Conservation (phyloP, 495 filamentous ascomycete species). For the Aspergillus heteromorphus region DNA sequence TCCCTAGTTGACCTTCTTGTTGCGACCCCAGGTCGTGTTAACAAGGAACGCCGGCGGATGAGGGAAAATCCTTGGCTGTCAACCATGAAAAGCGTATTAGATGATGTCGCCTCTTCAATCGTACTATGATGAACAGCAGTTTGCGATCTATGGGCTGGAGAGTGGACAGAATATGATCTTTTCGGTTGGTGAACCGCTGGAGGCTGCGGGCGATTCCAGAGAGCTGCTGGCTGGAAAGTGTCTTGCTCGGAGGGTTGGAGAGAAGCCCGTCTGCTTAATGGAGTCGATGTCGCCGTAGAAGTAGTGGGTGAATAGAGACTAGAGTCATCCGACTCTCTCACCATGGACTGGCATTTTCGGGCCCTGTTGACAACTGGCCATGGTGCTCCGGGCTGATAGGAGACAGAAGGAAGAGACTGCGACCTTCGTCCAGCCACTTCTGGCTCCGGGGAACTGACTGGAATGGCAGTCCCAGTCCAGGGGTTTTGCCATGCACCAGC, state of each 20-base stretch:
- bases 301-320: not conserved
- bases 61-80: conserved; percentile 37
- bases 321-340: conserved; percentile 2
- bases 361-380: not conserved
- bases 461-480: conserved; percentile 11
- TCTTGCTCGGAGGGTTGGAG: conserved; percentile 15
- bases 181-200: conserved; percentile 18
- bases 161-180: conserved; percentile 31
- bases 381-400: conserved; percentile 8
- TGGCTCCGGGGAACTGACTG: conserved; percentile 3
- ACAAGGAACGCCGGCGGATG: conserved; percentile 43
- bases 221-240: conserved; percentile 22
- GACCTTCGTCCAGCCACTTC: conserved; percentile 6
- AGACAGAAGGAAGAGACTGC: conserved; percentile 14
- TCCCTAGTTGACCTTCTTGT: conserved; percentile 36
- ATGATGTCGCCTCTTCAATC: conserved; percentile 27
- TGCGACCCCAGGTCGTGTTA: conserved; percentile 44
- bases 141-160: conserved; percentile 19
- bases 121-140: conserved; percentile 22
- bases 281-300: conserved; percentile 1
- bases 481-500: conserved; percentile 14
- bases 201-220: conserved; percentile 11
- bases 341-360: not conserved
- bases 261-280: conserved; percentile 9
- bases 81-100: conserved; percentile 35